Evolutionary conservation across 805 yeast genomes (phyloP).

Genomic region (Ogataea pini): DNA sequence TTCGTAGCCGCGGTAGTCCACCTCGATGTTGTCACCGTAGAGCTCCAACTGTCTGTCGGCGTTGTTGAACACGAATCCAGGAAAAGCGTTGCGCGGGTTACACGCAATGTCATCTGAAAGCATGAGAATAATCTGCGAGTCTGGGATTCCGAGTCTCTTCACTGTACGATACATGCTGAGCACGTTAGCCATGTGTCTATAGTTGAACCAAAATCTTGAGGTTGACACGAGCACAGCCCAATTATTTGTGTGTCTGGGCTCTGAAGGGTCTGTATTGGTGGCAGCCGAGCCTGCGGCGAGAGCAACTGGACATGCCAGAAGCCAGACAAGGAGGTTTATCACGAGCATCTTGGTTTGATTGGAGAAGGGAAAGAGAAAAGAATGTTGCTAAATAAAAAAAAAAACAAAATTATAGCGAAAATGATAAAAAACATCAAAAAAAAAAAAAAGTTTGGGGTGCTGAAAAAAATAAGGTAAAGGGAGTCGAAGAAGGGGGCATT

Average conservation of each 20-base stretch:
- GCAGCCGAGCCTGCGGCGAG: not conserved
- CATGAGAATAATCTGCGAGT: slow-evolving; percentile 95
- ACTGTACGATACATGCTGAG: slow-evolving; percentile 94
- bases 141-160: slow-evolving; percentile 94
- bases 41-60: slow-evolving; percentile 89
- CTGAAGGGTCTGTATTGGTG: not conserved
- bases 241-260: slow-evolving; percentile 56
- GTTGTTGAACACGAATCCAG: slow-evolving; percentile 94
- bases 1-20: slow-evolving; percentile 95
- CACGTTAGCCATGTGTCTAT: slow-evolving; percentile 96
- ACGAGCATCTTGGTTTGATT: not conserved
- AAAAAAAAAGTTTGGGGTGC: not conserved
- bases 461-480: too few relatives aligned
- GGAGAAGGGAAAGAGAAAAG: not conserved
- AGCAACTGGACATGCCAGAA: not conserved
- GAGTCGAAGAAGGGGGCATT: not conserved
- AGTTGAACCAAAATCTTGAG: slow-evolving; percentile 97
- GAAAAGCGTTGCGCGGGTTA: slow-evolving; percentile 92
- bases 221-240: slow-evolving; percentile 94
- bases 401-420: too few relatives aligned
- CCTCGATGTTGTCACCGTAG: slow-evolving; percentile 93
- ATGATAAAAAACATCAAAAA: not conserved
- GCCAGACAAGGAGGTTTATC: not conserved
- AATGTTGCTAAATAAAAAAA: too few relatives aligned
- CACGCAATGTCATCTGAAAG: slow-evolving; percentile 96